A percentile compares a stretch with the other conserved stretches of the same genome.
Evolutionary conservation across 345 rosid genomes (phyloP).

Genomic region (Iberis pinnata): DNA sequence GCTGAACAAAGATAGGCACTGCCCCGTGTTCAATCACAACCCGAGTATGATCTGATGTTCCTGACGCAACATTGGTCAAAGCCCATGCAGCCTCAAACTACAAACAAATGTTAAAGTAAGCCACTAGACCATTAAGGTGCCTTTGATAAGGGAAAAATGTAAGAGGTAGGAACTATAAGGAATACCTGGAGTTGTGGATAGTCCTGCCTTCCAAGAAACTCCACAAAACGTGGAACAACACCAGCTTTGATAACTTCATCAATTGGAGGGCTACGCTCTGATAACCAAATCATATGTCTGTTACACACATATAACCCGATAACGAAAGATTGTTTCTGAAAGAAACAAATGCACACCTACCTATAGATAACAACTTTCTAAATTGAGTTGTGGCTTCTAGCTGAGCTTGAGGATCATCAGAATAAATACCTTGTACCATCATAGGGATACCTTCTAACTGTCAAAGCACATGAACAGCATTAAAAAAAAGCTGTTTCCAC

Average conservation of each 20-base stretch:
- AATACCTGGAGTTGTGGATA: slow-evolving; percentile 64
- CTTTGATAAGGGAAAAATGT: background rate
- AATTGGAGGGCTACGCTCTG: slow-evolving; percentile 84
- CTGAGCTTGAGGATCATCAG: slow-evolving; percentile 53
- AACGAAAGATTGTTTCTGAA: background rate
- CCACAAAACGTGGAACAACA: slow-evolving; percentile 70
- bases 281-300: slow-evolving; percentile 16
- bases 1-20: slow-evolving; percentile 70
- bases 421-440: slow-evolving; percentile 74
- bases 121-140: slow-evolving; percentile 3
- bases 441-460: slow-evolving; percentile 70
- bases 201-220: slow-evolving; percentile 73
- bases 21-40: slow-evolving; percentile 82
- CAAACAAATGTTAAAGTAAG: slow-evolving; percentile 17
- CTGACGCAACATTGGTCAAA: slow-evolving; percentile 82
- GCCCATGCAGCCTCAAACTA: slow-evolving; percentile 97
- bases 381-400: slow-evolving; percentile 75
- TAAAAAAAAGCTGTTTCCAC: slow-evolving; percentile 5
- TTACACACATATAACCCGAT: background rate
- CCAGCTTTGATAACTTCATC: slow-evolving; percentile 81
- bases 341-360: slow-evolving; percentile 24
- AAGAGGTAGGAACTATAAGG: slow-evolving; percentile 9
- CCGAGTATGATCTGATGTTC: slow-evolving; percentile 76
- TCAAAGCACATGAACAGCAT: slow-evolving; percentile 25
- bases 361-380: slow-evolving; percentile 75